These are phyloP conservation scores for Mycena vulgaris DNA, from an alignment of 768 basidiomycete species.

Conservation along the genomic window DNA sequence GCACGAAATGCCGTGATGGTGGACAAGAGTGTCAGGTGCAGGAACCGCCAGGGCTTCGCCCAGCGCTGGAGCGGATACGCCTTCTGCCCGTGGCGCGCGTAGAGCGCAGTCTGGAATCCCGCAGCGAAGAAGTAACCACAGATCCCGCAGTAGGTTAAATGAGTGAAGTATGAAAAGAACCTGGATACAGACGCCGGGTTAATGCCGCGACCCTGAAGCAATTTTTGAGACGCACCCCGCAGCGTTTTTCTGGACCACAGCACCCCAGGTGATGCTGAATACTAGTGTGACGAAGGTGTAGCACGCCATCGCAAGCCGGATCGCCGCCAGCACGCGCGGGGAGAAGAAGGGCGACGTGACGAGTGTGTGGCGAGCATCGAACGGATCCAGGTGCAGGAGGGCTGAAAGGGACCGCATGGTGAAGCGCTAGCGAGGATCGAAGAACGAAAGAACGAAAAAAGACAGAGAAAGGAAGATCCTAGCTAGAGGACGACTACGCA, in stretches of 20 bases:
- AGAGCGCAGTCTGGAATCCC: constrained; percentile 59
- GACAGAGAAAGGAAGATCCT: too few species aligned
- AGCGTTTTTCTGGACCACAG: constrained; percentile 42
- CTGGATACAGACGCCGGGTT: constrained; percentile 45
- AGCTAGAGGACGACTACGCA: constrained; percentile 30
- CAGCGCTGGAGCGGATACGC: constrained; percentile 62
- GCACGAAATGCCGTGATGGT: constrained; percentile 59
- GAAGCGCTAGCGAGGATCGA: background rate
- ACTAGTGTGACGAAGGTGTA: constrained; percentile 52
- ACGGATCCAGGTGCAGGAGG: constrained; percentile 45
- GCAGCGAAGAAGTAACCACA: constrained; percentile 62
- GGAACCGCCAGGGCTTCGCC: constrained; percentile 59
- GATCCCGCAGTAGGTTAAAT: constrained; percentile 60
- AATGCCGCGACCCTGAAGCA: background rate
- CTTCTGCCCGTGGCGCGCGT: constrained; percentile 41
- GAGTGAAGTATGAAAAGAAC: constrained; percentile 64
- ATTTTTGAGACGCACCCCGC: constrained; percentile 41
- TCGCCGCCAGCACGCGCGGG: constrained; percentile 51
- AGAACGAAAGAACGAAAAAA: background rate
- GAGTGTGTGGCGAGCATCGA: constrained; percentile 55
- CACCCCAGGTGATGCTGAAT: constrained; percentile 45
- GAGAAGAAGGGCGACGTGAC: constrained; percentile 62
- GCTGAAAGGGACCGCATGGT: constrained; percentile 31
- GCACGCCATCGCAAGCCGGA: constrained; percentile 57
- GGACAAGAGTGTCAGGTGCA: constrained; percentile 58